Base-by-base conservation (phyloP, 768 basidiomycete genomes). In the Suillus brevipes region DNA sequence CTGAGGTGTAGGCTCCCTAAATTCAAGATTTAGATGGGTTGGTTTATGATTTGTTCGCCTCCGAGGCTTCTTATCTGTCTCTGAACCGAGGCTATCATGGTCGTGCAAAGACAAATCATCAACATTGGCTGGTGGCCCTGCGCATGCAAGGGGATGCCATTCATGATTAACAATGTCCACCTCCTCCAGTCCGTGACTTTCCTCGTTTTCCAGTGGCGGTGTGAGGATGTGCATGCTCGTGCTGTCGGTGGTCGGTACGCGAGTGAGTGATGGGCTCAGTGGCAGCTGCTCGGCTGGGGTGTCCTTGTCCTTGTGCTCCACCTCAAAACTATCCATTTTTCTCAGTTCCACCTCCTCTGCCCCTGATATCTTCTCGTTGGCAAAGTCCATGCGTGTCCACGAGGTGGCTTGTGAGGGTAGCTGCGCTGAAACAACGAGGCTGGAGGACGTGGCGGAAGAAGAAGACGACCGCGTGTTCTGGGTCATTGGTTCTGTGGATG, bases 1-100 rank as follows among this genome's bases (percentile, higher is more conserved):
- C 67, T 85, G 86, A 50, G 89, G 86, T 37, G 87, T 84, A 23
- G 83, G 78, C 20, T 81, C 73, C 66, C 82, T 83, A 61, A 84
- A 74, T 70, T 85, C 80, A 67, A 86, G 75, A 55, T 80, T 80
- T 60, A 88, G 79, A 74, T 84, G 83, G 42, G 82, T 80, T 45
- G 75, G 71, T 61, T 78, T 62, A 76, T 45, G 77, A 64, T 31
- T 74, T 69, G 34, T 77, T 77, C 49, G 70, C 65, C 65, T 65
- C 65, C 58, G 74, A 71, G 50, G 74, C 69, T 74, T 79, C 66
- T 76, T 72, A 61, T 71, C 59, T 63, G 45, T 68, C 47, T 69
- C 69, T 18, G 40, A 18, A 20, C 66, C 64, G 25, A 58, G 58
- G 45, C 71, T 67, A 60, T 55, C 73, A 45, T 60, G 58, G 16